Conservation (phyloP, 257 asterid genomes). For the Marsdenia floribunda region DNA sequence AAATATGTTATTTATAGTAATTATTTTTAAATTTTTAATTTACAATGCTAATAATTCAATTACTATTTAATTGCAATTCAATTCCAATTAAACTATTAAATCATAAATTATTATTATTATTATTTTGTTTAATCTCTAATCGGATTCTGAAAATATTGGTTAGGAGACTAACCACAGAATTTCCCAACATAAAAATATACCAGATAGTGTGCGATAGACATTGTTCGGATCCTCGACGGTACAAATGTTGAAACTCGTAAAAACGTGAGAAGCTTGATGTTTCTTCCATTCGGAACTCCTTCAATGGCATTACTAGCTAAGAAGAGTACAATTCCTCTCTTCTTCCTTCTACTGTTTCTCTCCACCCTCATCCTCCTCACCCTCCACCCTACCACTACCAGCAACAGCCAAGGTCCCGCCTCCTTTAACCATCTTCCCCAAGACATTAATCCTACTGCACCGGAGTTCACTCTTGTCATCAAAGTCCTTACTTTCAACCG, state of each 20-base stretch:
- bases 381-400: conserved; percentile 14
- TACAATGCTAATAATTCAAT: too few relatives aligned
- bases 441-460: neutral
- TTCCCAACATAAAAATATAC: too few relatives aligned
- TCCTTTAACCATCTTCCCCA: neutral
- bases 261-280: neutral
- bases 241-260: neutral
- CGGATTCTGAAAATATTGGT: too few relatives aligned
- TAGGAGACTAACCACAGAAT: too few relatives aligned
- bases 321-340: conserved; percentile 23
- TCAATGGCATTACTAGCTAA: neutral
- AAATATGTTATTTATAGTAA: too few relatives aligned
- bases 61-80: too few relatives aligned
- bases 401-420: conserved; percentile 17
- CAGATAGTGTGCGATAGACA: too few relatives aligned
- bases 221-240: too few relatives aligned
- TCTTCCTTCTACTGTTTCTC: conserved; percentile 44
- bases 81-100: too few relatives aligned
- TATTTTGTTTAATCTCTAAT: too few relatives aligned
- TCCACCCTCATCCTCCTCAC: conserved; percentile 33
- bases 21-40: too few relatives aligned
- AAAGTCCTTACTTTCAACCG: conserved; percentile 86
- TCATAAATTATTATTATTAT: too few relatives aligned
- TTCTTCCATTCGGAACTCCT: neutral
- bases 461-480: conserved; percentile 67